These are phyloP conservation scores for Exsudoporus floridanus DNA, from an alignment of 1,284 basidiomycete genomes.

Conservation along the genomic window DNA sequence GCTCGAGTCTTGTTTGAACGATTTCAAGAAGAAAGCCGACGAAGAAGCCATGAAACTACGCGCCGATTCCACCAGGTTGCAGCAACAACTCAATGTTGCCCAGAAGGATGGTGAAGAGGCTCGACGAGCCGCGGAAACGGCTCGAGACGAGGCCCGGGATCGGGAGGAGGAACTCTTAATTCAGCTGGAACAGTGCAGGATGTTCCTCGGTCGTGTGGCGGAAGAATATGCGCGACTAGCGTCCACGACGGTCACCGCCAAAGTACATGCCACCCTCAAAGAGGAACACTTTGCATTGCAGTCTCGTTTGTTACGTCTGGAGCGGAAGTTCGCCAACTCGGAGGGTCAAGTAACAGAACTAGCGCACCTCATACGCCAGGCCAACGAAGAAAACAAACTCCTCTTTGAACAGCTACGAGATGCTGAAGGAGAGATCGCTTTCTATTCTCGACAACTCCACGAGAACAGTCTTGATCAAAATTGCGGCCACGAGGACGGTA, in stretches of 20 bases:
- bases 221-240: conserved; percentile 61
- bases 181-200: conserved; percentile 50
- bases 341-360: conserved; percentile 67
- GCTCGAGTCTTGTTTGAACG: conserved; percentile 45
- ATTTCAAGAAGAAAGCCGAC: conserved; percentile 45
- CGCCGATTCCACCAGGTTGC: conserved; percentile 36
- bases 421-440: conserved; percentile 40
- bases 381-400: conserved; percentile 51
- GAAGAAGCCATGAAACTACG: conserved; percentile 42
- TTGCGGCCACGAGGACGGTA: neutral
- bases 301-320: conserved; percentile 50
- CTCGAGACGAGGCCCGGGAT: conserved; percentile 20
- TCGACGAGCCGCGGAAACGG: conserved; percentile 30
- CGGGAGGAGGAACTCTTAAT: conserved; percentile 45
- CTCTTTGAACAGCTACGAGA: conserved; percentile 45
- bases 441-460: conserved; percentile 32
- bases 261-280: conserved; percentile 44
- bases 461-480: conserved; percentile 7
- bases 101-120: conserved; percentile 33
- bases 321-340: conserved; percentile 66
- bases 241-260: conserved; percentile 45
- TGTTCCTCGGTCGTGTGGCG: conserved; percentile 47
- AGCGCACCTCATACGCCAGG: conserved; percentile 58
- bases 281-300: conserved; percentile 43
- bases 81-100: conserved; percentile 35